Base-by-base conservation (phyloP, 495 filamentous ascomycete genomes). In the Trichoderma orchidacearum region DNA sequence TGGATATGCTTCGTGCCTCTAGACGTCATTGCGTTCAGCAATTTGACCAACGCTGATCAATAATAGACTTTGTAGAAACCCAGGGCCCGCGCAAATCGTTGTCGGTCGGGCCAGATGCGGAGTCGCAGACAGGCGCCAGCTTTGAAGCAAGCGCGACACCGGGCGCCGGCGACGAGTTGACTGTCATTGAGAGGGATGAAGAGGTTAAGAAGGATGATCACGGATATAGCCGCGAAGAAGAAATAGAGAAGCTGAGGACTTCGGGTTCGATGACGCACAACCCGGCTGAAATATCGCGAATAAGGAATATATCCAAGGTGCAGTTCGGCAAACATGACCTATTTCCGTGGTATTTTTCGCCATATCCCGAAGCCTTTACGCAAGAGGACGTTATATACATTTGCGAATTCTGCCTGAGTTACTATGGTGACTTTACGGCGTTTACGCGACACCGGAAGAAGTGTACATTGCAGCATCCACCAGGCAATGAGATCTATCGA, bases 321-420 rank as follows among this genome's bases (percentile, higher is more conserved):
- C 93, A 98, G 70, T 95, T 98, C 79, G 93, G 93, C 38, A 82
- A 85, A 60, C 85, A 83, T 70, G 89, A 95, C 61, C 77, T 98
- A 50, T 92, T 95, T 68, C 92, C 93, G 8, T 98, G 93, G 93
- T 98, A 98, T 66, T 97, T 97, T 71, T 95, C 90, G 8, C 94
- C 93, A 1, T 98, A 98, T 65, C 93, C 93, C 0, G 83, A 90
- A 65, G 76, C 83, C 5, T 96, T 90, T 67, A 83, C 85, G 13
- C 87, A 94, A 59, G 84, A 83, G 58, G 91, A 96, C 56, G 72
- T 89, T 54, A 84, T 97, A 61, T 96, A 88, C 73, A 94, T 98
- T 66, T 96, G 94, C 76, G 94, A 97, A 65, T 96, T 96, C 72
- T 98, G 93, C 64, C 81, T 98, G 31, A 84, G 79, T 63, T 97